Evolutionary conservation across 306 rosid genomes (phyloP).

Genomic region (Rosa multiflora): DNA sequence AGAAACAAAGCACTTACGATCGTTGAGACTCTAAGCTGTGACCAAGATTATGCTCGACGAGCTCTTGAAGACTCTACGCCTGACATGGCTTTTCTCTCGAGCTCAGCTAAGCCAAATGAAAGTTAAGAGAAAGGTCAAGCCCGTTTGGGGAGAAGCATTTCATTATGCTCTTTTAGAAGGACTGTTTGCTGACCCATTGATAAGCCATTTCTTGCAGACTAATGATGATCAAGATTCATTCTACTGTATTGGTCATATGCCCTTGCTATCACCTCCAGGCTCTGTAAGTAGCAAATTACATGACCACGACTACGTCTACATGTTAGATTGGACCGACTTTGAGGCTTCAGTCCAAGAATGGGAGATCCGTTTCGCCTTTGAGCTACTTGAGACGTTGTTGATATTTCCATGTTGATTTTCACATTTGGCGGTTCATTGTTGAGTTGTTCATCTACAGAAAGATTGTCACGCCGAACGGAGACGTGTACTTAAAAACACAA

Average conservation of each 20-base stretch:
- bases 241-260: not conserved
- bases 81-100: not conserved
- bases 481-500: too few species aligned
- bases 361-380: not conserved
- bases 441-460: too few species aligned
- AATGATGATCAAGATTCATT: not conserved
- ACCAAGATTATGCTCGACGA: not conserved
- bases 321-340: not conserved
- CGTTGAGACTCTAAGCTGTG: not conserved
- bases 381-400: not conserved
- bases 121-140: not conserved
- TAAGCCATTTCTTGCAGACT: not conserved
- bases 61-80: not conserved
- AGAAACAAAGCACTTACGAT: not conserved
- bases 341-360: not conserved
- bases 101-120: not conserved
- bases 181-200: not conserved
- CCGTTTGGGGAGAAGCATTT: not conserved
- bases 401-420: not conserved
- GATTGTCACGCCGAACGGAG: too few species aligned
- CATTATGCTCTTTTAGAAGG: not conserved
- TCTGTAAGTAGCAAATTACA: not conserved
- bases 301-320: not conserved
- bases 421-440: too few species aligned
- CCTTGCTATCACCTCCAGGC: not conserved